Conservation (phyloP, 495 filamentous ascomycete genomes). For the Sordaria brevicollis region DNA sequence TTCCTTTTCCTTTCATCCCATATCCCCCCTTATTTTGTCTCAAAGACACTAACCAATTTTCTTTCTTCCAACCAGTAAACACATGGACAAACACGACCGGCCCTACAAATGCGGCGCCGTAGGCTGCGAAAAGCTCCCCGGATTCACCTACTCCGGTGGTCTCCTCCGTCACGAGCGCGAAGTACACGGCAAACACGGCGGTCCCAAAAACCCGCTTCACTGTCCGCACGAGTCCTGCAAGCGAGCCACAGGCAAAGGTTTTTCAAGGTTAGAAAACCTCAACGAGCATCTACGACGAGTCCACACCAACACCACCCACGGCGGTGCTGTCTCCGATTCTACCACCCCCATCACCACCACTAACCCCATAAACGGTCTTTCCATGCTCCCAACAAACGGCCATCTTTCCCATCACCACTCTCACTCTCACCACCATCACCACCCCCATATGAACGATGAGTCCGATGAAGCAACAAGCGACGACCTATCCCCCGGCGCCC, state of each 20-base stretch:
- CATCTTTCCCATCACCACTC: too few species aligned
- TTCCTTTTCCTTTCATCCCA: not conserved
- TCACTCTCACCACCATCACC: too few species aligned
- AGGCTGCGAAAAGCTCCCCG: slow-evolving; percentile 77
- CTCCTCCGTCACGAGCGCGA: slow-evolving; percentile 82
- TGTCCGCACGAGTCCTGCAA: slow-evolving; percentile 77
- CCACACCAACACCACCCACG: slow-evolving; percentile 39
- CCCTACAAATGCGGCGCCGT: slow-evolving; percentile 73
- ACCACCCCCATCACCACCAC: too few species aligned
- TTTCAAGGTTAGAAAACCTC: slow-evolving; percentile 78
- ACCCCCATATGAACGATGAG: slow-evolving; percentile 14
- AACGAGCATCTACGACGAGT: slow-evolving; percentile 79
- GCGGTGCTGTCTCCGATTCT: too few species aligned
- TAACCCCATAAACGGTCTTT: too few species aligned
- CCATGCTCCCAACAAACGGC: too few species aligned
- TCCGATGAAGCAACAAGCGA: slow-evolving; percentile 27
- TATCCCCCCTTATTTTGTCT: too few species aligned
- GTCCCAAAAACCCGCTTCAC: slow-evolving; percentile 65
- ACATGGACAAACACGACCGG: slow-evolving; percentile 94
- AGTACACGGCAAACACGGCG: slow-evolving; percentile 78
- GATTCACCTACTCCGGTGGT: slow-evolving; percentile 89
- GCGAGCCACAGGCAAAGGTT: slow-evolving; percentile 64
- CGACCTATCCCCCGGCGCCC: not conserved
- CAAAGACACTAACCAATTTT: slow-evolving; percentile 5
- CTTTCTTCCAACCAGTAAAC: slow-evolving; percentile 50